A percentile compares a stretch with the other conserved stretches of the same genome.
Conservation (phyloP, 2,329 filamentous ascomycete genomes). For the Curvularia spicifera region DNA sequence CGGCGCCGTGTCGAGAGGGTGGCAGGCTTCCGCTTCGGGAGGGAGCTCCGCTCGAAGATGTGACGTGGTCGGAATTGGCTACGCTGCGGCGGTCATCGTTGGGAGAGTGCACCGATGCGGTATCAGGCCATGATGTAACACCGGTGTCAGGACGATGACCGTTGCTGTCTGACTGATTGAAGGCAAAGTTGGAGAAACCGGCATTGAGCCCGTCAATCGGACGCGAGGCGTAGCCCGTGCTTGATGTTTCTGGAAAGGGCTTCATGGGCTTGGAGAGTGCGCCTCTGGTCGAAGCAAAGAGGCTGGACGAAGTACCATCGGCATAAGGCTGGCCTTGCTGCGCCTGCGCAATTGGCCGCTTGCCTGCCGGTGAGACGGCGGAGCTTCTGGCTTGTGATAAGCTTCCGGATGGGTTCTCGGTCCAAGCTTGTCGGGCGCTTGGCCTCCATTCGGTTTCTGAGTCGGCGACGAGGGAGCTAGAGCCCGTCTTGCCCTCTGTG, state of each 20-base stretch:
- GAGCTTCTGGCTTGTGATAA: constrained; percentile 45
- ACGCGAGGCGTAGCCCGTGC: constrained; percentile 41
- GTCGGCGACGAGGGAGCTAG: constrained; percentile 70
- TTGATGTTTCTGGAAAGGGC: constrained; percentile 42
- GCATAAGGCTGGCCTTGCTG: constrained; percentile 43
- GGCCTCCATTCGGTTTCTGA: constrained; percentile 72
- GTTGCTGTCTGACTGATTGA: constrained; percentile 40
- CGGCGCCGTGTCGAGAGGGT: constrained; percentile 60
- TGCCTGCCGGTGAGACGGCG: constrained; percentile 48
- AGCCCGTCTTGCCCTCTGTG: constrained; percentile 67
- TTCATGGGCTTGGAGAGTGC: constrained; percentile 35
- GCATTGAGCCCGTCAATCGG: constrained; percentile 42
- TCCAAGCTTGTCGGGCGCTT: constrained; percentile 64
- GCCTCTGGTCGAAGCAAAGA: constrained; percentile 36
- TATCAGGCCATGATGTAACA: constrained; percentile 45
- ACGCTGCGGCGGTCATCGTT: constrained; percentile 52
- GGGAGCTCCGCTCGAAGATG: constrained; percentile 51
- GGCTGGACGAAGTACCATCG: constrained; percentile 35
- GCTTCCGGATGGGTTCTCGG: constrained; percentile 49
- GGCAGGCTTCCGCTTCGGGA: constrained; percentile 64
- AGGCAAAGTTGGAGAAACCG: constrained; percentile 43
- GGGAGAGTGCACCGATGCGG: constrained; percentile 49
- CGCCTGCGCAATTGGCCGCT: constrained; percentile 47
- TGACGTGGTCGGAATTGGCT: constrained; percentile 54
- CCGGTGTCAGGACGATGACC: constrained; percentile 36